Percentiles rank a stretch among this genome's conserved stretches.
phyloP scores from a whole-genome alignment of 1,284 basidiomycete genomes.

The Ceratobasidium papillatum region DNA sequence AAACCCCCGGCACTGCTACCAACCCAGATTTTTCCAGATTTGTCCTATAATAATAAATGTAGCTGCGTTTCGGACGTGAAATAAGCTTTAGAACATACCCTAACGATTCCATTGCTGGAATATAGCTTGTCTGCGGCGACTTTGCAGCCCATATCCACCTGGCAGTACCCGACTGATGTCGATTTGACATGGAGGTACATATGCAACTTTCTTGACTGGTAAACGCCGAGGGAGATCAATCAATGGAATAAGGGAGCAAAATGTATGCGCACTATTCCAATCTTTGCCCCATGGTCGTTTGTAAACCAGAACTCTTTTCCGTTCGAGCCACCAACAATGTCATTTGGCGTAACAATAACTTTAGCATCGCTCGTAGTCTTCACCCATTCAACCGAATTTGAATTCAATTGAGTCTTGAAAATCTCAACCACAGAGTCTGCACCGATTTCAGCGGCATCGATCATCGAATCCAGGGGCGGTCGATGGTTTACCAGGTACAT shows the following conservation, averaged over 20 bases:
- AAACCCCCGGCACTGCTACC: constrained; percentile 55
- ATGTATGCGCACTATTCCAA: constrained; percentile 58
- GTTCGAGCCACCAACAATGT: constrained; percentile 69
- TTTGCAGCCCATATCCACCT: constrained; percentile 66
- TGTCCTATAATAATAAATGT: constrained; percentile 43
- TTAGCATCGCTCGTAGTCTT: constrained; percentile 64
- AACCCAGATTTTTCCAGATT: constrained; percentile 69
- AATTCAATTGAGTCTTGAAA: constrained; percentile 64
- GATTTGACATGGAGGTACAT: constrained; percentile 45
- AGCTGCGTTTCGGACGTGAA: neutral
- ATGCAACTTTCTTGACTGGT: constrained; percentile 49
- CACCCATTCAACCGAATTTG: constrained; percentile 61
- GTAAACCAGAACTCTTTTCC: constrained; percentile 71
- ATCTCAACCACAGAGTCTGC: constrained; percentile 77
- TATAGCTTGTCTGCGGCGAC: constrained; percentile 58
- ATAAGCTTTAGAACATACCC: constrained; percentile 45
- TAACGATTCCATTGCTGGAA: constrained; percentile 66
- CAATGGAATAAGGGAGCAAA: neutral
- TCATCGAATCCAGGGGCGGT: constrained; percentile 52
- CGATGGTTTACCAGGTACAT: constrained; percentile 77
- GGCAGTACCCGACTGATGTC: constrained; percentile 68
- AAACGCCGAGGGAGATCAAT: constrained; percentile 42
- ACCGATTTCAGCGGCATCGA: constrained; percentile 58
- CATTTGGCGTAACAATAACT: constrained; percentile 72
- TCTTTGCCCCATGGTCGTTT: constrained; percentile 68